These are phyloP conservation scores for Zygoascus flipseniorum DNA, from an alignment of 805 yeast species.

Conservation along the genomic window DNA sequence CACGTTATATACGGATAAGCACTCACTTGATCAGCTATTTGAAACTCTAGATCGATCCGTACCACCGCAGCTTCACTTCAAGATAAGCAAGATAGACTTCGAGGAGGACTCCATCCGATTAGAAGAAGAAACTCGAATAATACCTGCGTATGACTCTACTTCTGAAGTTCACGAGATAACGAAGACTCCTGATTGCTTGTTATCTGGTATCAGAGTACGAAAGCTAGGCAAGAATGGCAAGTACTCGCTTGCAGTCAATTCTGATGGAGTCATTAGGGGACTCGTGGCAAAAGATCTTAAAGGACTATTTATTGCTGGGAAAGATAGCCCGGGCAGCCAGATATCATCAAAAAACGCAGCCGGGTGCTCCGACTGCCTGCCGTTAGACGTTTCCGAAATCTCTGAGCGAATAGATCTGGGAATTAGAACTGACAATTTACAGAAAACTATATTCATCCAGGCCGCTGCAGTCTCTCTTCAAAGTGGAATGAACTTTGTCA, in stretches of 20 bases:
- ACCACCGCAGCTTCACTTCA: neutral
- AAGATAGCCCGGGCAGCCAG: neutral
- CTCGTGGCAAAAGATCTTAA: neutral
- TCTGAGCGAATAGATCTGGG: neutral
- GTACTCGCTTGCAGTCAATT: neutral
- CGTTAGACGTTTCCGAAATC: neutral
- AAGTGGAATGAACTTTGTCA: neutral
- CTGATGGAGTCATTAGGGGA: neutral
- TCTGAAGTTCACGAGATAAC: neutral
- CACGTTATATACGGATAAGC: too few relatives aligned
- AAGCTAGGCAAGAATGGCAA: neutral
- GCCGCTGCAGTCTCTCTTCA: neutral
- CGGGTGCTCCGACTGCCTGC: neutral
- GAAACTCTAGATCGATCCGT: neutral
- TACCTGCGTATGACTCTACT: neutral
- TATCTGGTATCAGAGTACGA: neutral
- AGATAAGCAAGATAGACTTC: neutral
- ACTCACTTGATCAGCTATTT: too few relatives aligned
- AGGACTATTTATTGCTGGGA: neutral
- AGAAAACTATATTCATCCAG: neutral
- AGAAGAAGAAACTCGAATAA: neutral
- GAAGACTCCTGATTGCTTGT: neutral
- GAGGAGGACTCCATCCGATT: neutral
- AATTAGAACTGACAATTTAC: neutral
- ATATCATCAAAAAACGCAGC: too few relatives aligned